Evolutionary conservation across 352 stramenopile species (phyloP), one percentile per base, ranked within the genome.

Genomic region (Phytopythium montanum): DNA sequence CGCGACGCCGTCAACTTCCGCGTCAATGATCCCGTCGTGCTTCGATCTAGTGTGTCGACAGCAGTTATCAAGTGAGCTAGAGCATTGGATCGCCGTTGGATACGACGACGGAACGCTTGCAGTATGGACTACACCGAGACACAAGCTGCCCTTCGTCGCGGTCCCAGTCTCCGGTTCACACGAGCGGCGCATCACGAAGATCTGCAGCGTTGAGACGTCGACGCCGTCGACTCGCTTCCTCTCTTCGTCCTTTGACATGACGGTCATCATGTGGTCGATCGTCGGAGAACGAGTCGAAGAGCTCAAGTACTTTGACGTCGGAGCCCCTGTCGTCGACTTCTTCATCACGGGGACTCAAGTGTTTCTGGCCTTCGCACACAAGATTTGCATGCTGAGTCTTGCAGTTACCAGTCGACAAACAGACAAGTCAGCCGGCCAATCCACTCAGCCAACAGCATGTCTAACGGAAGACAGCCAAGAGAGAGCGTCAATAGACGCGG

Each of bases 241-340:
- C 7, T 78, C 65, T 6, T 73, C 70, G 8, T 91, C 81, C 0
- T 54, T 88, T 9, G 81, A 91, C 38, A 88, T 86, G 79, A 88
- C 73, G 7, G 60, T 84, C 4, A 78, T 91, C 50, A 45, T 87
- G 1, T 91, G 81, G 81, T 16, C 54, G 10, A 75, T 87, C 21
- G 18, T 28, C 3, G 59, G 39, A 0, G 56, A 65, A 1, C 52
- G 46, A 36, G 71, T 89, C 2, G 54, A 81, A 1, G 81, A 89
- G 52, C 61, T 76, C 5, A 71, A 76, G 5, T 88, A 87, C 53
- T 91, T 89, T 51, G 79, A 91, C 5, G 61, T 91, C 25, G 73
- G 77, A 25, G 59, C 55, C 21, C 75, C 81, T 3, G 68, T 87
- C 5, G 44, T 89, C 10, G 73, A 84, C 54, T 70, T 79, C 39